Percentiles rank a stretch among this genome's conserved stretches.
phyloP scores from a whole-genome alignment of 1,284 basidiomycete species.

The Cystobasidium sp. region DNA sequence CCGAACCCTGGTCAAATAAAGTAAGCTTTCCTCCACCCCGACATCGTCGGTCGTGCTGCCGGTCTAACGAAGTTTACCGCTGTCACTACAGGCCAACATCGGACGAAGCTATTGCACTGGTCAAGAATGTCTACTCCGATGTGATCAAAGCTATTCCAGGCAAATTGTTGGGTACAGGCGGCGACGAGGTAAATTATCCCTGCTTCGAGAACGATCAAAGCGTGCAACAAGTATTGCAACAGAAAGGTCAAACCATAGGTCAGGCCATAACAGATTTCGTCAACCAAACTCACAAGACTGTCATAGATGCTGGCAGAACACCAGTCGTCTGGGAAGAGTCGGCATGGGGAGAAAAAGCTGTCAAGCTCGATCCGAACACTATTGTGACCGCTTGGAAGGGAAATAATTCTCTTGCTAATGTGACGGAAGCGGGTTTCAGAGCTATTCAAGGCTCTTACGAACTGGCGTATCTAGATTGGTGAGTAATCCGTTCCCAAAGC shows the following conservation, averaged over 20 bases:
- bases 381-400: slow-evolving; percentile 76
- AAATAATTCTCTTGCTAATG: slow-evolving; percentile 64
- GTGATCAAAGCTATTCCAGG: slow-evolving; percentile 52
- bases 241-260: slow-evolving; percentile 64
- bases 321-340: slow-evolving; percentile 77
- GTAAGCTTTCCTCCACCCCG: slow-evolving; percentile 57
- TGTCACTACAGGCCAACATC: slow-evolving; percentile 58
- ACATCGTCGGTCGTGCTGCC: background rate
- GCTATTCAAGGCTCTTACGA: slow-evolving; percentile 72
- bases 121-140: slow-evolving; percentile 60
- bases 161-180: slow-evolving; percentile 74
- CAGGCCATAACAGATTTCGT: slow-evolving; percentile 70
- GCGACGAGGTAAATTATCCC: slow-evolving; percentile 68
- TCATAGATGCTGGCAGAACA: slow-evolving; percentile 62
- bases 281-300: slow-evolving; percentile 62
- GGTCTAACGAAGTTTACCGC: background rate
- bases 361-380: slow-evolving; percentile 61
- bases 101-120: slow-evolving; percentile 60
- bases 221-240: slow-evolving; percentile 64
- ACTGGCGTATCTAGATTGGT: slow-evolving; percentile 70
- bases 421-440: slow-evolving; percentile 66
- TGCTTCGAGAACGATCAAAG: slow-evolving; percentile 61
- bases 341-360: slow-evolving; percentile 68
- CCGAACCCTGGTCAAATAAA: slow-evolving; percentile 67
- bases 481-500: slow-evolving; percentile 15